Percentiles rank a stretch among this genome's conserved stretches.
Conservation (phyloP, 2,329 filamentous ascomycete species). For the Zymoseptoria brevis region DNA sequence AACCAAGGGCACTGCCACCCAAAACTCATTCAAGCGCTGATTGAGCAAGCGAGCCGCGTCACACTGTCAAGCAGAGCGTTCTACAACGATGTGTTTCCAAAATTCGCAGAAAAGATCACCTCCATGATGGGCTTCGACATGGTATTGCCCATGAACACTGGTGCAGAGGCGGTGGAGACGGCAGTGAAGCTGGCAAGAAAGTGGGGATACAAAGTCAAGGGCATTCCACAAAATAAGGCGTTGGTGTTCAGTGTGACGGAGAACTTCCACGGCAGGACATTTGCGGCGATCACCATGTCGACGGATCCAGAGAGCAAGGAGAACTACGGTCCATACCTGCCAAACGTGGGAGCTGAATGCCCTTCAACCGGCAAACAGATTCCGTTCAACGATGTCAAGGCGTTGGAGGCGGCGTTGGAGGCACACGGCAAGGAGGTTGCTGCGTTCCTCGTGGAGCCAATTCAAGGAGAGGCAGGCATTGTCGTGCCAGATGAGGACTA, state of each 20-base stretch:
- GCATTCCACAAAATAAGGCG: conserved; percentile 75
- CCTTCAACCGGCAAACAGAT: conserved; percentile 72
- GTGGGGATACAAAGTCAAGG: conserved; percentile 96
- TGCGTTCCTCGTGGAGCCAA: conserved; percentile 90
- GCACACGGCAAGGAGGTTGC: conserved; percentile 77
- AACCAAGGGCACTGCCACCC: conserved; percentile 98
- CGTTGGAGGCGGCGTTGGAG: conserved; percentile 71
- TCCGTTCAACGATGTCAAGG: conserved; percentile 75
- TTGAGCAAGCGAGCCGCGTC: conserved; percentile 79
- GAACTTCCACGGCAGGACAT: conserved; percentile 97
- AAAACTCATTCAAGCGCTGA: conserved; percentile 82
- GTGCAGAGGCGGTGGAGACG: conserved; percentile 92
- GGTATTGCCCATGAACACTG: conserved; percentile 97
- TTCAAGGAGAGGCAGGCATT: conserved; percentile 95
- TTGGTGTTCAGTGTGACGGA: conserved; percentile 75
- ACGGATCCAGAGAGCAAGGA: conserved; percentile 91
- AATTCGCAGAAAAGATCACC: conserved; percentile 88
- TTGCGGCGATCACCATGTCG: conserved; percentile 91
- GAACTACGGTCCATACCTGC: conserved; percentile 94
- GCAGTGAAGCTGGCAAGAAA: conserved; percentile 93
- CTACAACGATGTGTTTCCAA: conserved; percentile 96
- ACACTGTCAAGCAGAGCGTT: conserved; percentile 93
- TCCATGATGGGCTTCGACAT: conserved; percentile 90
- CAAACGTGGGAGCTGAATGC: conserved; percentile 69
- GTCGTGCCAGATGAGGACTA: conserved; percentile 91